Evolutionary conservation across 2,329 filamentous ascomycete species (phyloP), one percentile per base, ranked within the genome.

Genomic region (Exophiala lecanii-corni): DNA sequence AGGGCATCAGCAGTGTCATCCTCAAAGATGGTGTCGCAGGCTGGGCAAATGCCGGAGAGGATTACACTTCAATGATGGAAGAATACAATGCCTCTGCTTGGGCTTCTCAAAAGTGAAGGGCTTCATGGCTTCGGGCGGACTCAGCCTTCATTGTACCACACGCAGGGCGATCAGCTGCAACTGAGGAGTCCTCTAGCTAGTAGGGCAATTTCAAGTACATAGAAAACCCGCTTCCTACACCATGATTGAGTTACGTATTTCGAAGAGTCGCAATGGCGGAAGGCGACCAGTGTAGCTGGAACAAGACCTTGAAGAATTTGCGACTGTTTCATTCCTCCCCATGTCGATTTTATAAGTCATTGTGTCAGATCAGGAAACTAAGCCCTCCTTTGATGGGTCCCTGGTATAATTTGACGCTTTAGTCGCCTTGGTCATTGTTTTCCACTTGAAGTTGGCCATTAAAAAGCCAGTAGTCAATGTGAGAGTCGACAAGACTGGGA

Each of bases 21-120:
- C 49, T 64, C 4, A 33, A 39, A 12, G 61, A 53, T 15, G 62
- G 61, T 2, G 57, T 64, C 32, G 55, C 51, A 15, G 62, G 57
- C 32, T 65, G 61, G 62, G 60, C 48, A 15, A 36, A 32, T 9
- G 57, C 48, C 2, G 59, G 59, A 9, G 45, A 43, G 3, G 57
- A 62, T 28, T 63, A 59, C 41, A 49, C 57, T 1, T n/a, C 48
- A 19, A 47, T 49, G 9, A 62, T 63, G 57, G 55, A 58, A 9
- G 59, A 55, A 32, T 63, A 61, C 32, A 51, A 62, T 26, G 26
- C 43, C 12, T 36, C 41, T 15, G 23, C 18, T 15, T 56, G 54
- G 54, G n/a, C n/a, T 26, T 31, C 40, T 19, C 16, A 10, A 13
- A 49, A 45, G 17, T 44, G 37, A 39, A 31, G 28, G 30, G 30